Evolutionary conservation across 495 filamentous ascomycete genomes (phyloP).

Genomic region (Talaromyces proteolyticus): DNA sequence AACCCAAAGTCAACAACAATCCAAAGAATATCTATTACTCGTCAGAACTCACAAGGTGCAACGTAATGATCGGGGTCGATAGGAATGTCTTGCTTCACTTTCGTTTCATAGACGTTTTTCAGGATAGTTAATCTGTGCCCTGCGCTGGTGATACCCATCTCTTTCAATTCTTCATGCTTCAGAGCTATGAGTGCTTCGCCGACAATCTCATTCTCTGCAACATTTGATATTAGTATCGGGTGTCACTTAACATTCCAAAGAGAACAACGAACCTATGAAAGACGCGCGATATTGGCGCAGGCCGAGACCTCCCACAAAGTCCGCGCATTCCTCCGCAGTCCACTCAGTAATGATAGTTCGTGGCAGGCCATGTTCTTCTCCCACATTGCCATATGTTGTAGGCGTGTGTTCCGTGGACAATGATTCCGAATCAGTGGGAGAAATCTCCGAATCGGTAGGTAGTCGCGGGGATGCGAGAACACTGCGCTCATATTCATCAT

Average conservation of each 20-base stretch:
- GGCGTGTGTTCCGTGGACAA: constrained; percentile 83
- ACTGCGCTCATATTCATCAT: constrained; percentile 89
- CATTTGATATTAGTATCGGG: constrained; percentile 5
- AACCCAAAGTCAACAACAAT: constrained; percentile 14
- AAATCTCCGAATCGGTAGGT: constrained; percentile 71
- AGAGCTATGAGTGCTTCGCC: constrained; percentile 87
- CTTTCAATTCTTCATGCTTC: constrained; percentile 87
- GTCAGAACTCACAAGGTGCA: constrained; percentile 67
- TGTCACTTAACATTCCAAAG: neutral
- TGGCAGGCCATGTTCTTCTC: constrained; percentile 63
- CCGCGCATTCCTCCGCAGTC: constrained; percentile 81
- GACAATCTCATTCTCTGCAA: constrained; percentile 82
- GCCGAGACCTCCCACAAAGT: constrained; percentile 74
- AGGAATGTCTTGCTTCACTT: constrained; percentile 83
- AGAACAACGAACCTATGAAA: constrained; percentile 61
- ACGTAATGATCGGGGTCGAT: constrained; percentile 92
- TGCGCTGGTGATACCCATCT: constrained; percentile 87
- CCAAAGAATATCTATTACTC: neutral
- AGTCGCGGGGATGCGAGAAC: constrained; percentile 67
- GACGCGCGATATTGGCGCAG: constrained; percentile 76
- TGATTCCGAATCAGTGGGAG: constrained; percentile 74
- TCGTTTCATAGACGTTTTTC: constrained; percentile 91
- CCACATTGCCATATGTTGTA: constrained; percentile 69
- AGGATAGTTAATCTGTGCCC: constrained; percentile 92
- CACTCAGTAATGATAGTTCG: constrained; percentile 81